These are phyloP conservation scores for Xylaria scruposa DNA, from an alignment of 495 filamentous ascomycete species.

Conservation along the genomic window DNA sequence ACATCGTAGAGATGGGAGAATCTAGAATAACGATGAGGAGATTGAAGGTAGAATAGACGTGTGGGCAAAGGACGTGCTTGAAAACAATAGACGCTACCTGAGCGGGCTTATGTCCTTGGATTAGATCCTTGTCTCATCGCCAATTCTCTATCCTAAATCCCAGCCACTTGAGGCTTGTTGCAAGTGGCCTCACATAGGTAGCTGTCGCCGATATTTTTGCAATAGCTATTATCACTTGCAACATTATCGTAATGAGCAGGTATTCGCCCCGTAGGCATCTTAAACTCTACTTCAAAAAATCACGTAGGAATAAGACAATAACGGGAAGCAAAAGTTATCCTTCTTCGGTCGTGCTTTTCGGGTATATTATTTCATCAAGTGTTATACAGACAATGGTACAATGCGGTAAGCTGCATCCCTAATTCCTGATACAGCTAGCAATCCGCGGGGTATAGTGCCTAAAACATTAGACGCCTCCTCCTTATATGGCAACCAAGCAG, in stretches of 20 bases:
- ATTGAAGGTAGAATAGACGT: neutral
- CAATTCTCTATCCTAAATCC: neutral
- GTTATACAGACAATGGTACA: conserved; percentile 22
- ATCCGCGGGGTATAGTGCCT: conserved; percentile 20
- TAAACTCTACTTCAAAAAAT: neutral
- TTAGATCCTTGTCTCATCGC: neutral
- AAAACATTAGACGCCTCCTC: conserved; percentile 16
- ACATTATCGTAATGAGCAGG: neutral
- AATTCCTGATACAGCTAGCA: conserved; percentile 18
- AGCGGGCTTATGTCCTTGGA: too few species aligned
- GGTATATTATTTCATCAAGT: conserved; percentile 16
- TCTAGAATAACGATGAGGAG: neutral
- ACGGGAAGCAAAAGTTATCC: neutral
- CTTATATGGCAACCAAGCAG: conserved; percentile 1
- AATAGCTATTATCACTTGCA: neutral
- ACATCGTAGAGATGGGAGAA: neutral
- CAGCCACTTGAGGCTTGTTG: neutral
- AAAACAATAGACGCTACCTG: too few species aligned
- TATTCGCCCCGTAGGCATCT: neutral
- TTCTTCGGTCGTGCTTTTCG: neutral
- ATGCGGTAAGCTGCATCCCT: conserved; percentile 13
- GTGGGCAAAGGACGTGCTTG: too few species aligned
- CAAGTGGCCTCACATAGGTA: neutral
- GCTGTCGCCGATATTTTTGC: neutral
- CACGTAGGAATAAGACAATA: neutral